phyloP scores from a whole-genome alignment of 176 grass and related monocot species.

The Lolium rigidum region DNA sequence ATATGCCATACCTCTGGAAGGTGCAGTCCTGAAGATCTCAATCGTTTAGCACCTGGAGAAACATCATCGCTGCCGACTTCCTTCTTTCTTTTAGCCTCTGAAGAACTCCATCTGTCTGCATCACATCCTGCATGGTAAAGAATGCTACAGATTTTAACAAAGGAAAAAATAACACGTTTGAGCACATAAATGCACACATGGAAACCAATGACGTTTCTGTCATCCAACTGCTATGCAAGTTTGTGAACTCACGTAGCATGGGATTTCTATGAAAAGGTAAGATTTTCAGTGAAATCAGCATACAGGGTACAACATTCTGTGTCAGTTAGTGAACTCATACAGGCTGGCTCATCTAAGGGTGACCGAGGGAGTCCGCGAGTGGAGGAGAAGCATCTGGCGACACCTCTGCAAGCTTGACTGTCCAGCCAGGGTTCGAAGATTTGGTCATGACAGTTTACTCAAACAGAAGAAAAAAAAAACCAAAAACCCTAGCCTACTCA shows the following conservation, averaged over 20 bases:
- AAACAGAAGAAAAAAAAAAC: background rate
- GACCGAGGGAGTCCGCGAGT: too few relatives aligned
- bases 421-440: too few relatives aligned
- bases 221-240: background rate
- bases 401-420: too few relatives aligned
- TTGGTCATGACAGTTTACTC: background rate
- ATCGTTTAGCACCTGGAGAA: background rate
- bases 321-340: too few relatives aligned
- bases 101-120: background rate
- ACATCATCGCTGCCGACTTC: background rate
- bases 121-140: background rate
- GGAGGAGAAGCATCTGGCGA: too few relatives aligned
- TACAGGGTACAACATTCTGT: too few relatives aligned
- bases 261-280: too few relatives aligned
- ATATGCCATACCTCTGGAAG: conserved; percentile 8
- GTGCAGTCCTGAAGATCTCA: background rate
- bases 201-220: background rate
- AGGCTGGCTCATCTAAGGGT: too few relatives aligned
- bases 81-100: conserved; percentile 3
- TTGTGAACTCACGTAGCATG: background rate
- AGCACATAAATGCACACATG: background rate
- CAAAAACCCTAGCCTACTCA: background rate
- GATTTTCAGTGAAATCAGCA: too few relatives aligned
- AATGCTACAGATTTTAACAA: background rate
- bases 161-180: background rate